These are phyloP conservation scores for Candida ortonii DNA, from an alignment of 805 yeast genomes.

Conservation along the genomic window DNA sequence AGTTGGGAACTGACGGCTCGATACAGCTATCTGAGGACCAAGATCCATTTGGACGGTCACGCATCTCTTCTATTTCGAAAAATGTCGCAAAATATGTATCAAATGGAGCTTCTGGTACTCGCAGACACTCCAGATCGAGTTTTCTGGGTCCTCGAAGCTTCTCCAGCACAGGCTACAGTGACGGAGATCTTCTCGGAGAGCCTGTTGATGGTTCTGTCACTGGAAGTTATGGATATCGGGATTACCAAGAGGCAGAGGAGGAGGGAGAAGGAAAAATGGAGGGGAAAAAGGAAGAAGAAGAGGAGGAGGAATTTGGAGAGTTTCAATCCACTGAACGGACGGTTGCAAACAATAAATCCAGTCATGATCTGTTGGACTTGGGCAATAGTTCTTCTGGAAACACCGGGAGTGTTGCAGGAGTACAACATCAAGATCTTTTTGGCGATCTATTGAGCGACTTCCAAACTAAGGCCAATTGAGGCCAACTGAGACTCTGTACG, in stretches of 20 bases:
- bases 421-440: slow-evolving; percentile 16
- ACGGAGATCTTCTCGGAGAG: no score
- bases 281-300: slow-evolving; percentile 6
- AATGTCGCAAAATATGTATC: slow-evolving; percentile 17
- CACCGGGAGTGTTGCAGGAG: no score
- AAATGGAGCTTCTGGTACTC: slow-evolving; percentile 9
- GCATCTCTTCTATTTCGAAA: slow-evolving; percentile 20
- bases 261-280: slow-evolving; percentile 1
- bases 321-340: slow-evolving; percentile 13
- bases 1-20: slow-evolving; percentile 6
- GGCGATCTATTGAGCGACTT: slow-evolving; percentile 14
- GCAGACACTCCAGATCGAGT: slow-evolving; percentile 11
- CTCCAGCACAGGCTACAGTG: neutral
- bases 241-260: slow-evolving; percentile 1
- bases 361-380: slow-evolving; percentile 3
- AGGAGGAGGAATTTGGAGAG: slow-evolving; percentile 27
- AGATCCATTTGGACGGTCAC: slow-evolving; percentile 22
- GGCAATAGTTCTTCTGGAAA: slow-evolving; percentile 2
- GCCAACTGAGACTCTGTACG: neutral
- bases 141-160: slow-evolving; percentile 1
- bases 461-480: slow-evolving; percentile 7
- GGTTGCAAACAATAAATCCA: slow-evolving; percentile 1
- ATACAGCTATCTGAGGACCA: slow-evolving; percentile 11
- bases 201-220: no score
- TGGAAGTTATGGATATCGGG: no score